Evolutionary conservation across 208 protist genomes (phyloP), one percentile per base, ranked within the genome.

Genomic region (Acanthamoeba healyi): DNA sequence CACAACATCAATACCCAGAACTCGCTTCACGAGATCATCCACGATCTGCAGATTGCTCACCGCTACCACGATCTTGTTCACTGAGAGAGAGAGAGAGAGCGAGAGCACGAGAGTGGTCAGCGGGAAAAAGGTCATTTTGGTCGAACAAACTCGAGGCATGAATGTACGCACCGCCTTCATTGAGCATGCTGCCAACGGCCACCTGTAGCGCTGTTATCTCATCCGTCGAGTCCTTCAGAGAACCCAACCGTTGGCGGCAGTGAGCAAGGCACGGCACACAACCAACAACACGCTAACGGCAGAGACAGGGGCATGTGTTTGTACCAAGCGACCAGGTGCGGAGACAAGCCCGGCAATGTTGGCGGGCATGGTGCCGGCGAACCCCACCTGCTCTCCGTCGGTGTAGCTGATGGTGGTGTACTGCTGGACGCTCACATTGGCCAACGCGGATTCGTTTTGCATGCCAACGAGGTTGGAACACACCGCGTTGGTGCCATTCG

Each of bases 31-130:
- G 26, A 92, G 58, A 4, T 15, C 6, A 6, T 92, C 86, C 26
- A 92, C 58, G 0, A 74, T 54, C 29, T 29, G n/a, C 9, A n/a
- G 15, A 9, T 26, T 54, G 86, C 86, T 92, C 58, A 92, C 63
- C 3, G 86, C 86, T 14, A 92, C 86, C 36, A 92, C 40, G 36
- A 92, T 74, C 86, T 92, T 92, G 86, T 92, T 92, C 38, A 92
- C 74, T 84, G n/a, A 79, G 19, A 32, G 5, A 22, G 63, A 42
- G 32, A 72, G 5, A 7, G 40, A 82, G 26, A 82, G 5, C 9
- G 12, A 22, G 40, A 82, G 12, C 38, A 22, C 1, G 54, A 22
- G 54, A 17, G 22, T 15, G 54, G 24, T 15, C 12, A 61, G 4
- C 12, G 24, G 4, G 54, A 61, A 61, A 17, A 15, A 61, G 44